Base-by-base conservation (phyloP, 805 yeast species). In the Hyphopichia homilentoma region DNA sequence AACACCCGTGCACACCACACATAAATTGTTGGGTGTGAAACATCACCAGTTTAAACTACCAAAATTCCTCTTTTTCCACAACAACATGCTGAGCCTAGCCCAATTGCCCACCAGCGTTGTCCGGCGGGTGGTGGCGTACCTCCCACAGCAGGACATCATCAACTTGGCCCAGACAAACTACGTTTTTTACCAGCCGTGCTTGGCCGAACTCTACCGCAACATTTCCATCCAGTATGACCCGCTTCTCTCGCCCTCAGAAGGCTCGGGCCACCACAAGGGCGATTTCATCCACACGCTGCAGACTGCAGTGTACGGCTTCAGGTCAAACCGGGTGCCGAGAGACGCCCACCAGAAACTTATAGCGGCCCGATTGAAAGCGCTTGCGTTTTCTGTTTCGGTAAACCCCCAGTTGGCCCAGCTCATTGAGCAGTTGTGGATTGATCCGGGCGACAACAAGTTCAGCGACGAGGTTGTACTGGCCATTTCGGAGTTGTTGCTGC, bases 161-260 rank as follows among this genome's bases (percentile, higher is more conserved):
- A 58, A 52, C 27, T 48, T 65, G 12, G 53, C 68, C 1, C 44
- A 44, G 16, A 60, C 70, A 17, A 63, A 61, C 43, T 64, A 38
- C 39, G 41, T 43, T 19, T 58, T 60, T 34, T 64, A 64, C 39
- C 42, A 50, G 30, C 65, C 65, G 9, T 58, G 64, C 33, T 32
- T 53, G 27, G 28, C 35, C 14, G 43, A 54, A 28, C 42, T 65
- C 22, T 64, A 64, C 43, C 35, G 40, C 7, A 44, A 41, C 12
- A 41, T 65, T 12, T 35, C 43, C 15, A 36, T 57, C 5, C 58
- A 48, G 31, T 28, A 24, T 17, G 50, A 43, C 18, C 48, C 59
- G 1, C 37, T 42, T 5, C 31, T 52, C 23, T 19, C 33, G 21
- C 35, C 23, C 23, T 16, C 8, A 8, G 34, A 31, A 9, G 27